Percentiles rank a stretch among this genome's conserved stretches.
phyloP scores from a whole-genome alignment of 306 rosid species.

The Styphnolobium japonicum region DNA sequence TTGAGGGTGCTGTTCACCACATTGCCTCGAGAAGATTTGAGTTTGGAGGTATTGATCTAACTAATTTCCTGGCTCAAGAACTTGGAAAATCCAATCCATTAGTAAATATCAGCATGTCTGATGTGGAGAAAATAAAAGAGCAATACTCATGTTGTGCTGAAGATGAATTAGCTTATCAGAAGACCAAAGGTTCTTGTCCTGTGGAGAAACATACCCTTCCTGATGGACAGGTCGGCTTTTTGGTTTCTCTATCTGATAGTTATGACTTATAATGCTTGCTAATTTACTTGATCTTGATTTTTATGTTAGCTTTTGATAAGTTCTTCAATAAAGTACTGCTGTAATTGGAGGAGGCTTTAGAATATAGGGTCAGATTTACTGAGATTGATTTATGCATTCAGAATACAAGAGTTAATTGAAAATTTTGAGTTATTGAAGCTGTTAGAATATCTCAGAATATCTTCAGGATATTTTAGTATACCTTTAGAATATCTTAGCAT shows the following conservation, averaged over 20 bases:
- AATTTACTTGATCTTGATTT: neutral
- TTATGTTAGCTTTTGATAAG: conserved; percentile 6
- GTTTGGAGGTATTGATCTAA: conserved; percentile 81
- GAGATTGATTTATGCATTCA: neutral
- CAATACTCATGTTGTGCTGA: conserved; percentile 80
- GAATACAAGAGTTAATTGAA: neutral
- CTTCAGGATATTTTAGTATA: no score
- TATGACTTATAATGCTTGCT: neutral
- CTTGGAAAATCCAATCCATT: conserved; percentile 73
- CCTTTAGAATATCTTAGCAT: no score
- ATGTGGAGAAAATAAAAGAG: conserved; percentile 86
- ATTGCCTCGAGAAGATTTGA: conserved; percentile 89
- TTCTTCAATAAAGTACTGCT: neutral
- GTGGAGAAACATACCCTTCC: conserved; percentile 82
- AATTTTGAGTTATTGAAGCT: no score
- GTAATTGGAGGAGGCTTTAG: neutral
- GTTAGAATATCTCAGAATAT: no score
- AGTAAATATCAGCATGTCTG: conserved; percentile 64
- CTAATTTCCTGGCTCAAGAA: conserved; percentile 81
- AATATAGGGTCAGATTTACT: neutral
- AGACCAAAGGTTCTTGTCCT: conserved; percentile 54
- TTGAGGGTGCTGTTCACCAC: conserved; percentile 98
- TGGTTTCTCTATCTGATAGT: neutral
- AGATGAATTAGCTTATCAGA: conserved; percentile 84
- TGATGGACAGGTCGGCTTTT: conserved; percentile 85